phyloP scores from a whole-genome alignment of 78 protist genomes.

The Pelomyxa schiedti region DNA sequence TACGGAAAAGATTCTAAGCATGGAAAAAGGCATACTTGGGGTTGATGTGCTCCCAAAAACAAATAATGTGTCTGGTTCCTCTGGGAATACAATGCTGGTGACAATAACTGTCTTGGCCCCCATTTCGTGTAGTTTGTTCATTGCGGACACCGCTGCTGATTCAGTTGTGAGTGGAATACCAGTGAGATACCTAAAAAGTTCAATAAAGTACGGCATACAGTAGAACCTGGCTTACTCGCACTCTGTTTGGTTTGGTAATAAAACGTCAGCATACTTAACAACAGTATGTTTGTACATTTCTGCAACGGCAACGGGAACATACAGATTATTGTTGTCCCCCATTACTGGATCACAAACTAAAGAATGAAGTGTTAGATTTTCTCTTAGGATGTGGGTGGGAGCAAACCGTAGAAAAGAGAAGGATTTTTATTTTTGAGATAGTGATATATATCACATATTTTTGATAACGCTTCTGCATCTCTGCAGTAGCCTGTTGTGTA shows the following conservation, averaged over 20 bases:
- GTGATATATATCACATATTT: conserved; percentile 16
- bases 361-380: neutral
- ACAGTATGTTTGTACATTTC: conserved; percentile 27
- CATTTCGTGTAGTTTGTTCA: conserved; percentile 26
- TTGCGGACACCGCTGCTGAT: conserved; percentile 2
- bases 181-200: neutral
- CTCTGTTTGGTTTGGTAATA: conserved; percentile 72
- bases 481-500: conserved; percentile 43
- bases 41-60: conserved; percentile 20
- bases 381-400: neutral
- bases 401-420: conserved; percentile 29
- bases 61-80: conserved; percentile 5
- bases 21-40: neutral
- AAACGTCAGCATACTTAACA: conserved; percentile 33
- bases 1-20: neutral
- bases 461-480: conserved; percentile 14
- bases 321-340: conserved; percentile 66
- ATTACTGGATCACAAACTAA: conserved; percentile 62
- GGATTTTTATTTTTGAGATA: conserved; percentile 25
- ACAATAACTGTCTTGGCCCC: conserved; percentile 49
- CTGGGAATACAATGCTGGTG: conserved; percentile 15
- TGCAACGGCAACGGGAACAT: conserved; percentile 49
- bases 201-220: neutral
- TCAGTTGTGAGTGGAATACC: neutral
- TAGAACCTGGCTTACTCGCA: conserved; percentile 23